A percentile compares a stretch with the other conserved stretches of the same genome.
Conservation (phyloP, 1,284 basidiomycete species). For the Sanghuangporus baumii region DNA sequence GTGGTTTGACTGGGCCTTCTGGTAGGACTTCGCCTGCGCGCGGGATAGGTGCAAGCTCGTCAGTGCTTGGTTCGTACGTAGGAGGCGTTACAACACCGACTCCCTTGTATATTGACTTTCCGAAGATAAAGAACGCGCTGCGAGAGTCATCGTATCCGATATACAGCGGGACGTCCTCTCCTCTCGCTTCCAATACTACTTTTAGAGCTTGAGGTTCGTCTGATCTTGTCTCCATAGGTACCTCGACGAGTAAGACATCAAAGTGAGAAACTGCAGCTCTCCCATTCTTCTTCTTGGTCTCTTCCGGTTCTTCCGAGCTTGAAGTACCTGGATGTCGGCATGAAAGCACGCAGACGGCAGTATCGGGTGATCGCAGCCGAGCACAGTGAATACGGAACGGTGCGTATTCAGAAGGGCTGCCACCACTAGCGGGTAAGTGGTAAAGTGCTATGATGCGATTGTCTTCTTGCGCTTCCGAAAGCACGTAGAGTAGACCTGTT, state of each 20-base stretch:
- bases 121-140: constrained; percentile 48
- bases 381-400: constrained; percentile 60
- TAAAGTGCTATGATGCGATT: constrained; percentile 45
- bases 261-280: constrained; percentile 32
- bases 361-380: constrained; percentile 29
- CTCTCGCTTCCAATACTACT: constrained; percentile 62
- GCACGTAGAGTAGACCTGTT: constrained; percentile 60
- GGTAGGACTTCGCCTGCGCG: constrained; percentile 51
- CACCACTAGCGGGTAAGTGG: constrained; percentile 35
- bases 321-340: constrained; percentile 14
- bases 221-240: constrained; percentile 32
- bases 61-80: constrained; percentile 49
- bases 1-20: constrained; percentile 38
- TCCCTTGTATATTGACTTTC: constrained; percentile 49
- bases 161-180: constrained; percentile 66
- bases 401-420: constrained; percentile 23
- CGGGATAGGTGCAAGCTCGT: constrained; percentile 66
- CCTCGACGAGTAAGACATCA: constrained; percentile 56
- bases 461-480: constrained; percentile 25
- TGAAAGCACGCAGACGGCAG: constrained; percentile 38
- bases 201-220: constrained; percentile 35
- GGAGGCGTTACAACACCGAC: constrained; percentile 29
- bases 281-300: not conserved
- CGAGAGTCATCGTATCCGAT: constrained; percentile 43
- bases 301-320: constrained; percentile 9